A percentile compares a stretch with the other conserved stretches of the same genome.
These are phyloP conservation scores for Podosphaera fusca DNA, from an alignment of 2,329 filamentous ascomycete species.

Conservation along the genomic window DNA sequence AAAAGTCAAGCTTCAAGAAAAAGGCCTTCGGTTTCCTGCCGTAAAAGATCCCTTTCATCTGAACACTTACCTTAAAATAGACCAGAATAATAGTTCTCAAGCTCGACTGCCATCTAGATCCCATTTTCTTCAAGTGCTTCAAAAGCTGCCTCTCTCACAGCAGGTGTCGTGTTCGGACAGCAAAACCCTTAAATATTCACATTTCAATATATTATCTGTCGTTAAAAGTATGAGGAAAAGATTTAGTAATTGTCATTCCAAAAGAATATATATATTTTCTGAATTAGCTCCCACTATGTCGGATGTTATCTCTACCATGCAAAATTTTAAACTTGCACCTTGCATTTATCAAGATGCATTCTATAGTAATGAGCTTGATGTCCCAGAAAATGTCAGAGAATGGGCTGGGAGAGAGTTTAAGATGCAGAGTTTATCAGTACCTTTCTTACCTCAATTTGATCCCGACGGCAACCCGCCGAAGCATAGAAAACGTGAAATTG, in stretches of 20 bases:
- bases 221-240: conserved; percentile 4
- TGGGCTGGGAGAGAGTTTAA: conserved; percentile 77
- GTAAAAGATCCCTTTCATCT: conserved; percentile 55
- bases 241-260: conserved; percentile 1
- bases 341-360: conserved; percentile 67
- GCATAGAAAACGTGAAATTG: conserved; percentile 26
- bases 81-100: conserved; percentile 36
- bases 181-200: neutral
- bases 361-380: conserved; percentile 65
- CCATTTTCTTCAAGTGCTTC: neutral
- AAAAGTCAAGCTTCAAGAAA: conserved; percentile 11
- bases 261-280: conserved; percentile 16
- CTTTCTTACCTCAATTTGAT: conserved; percentile 63
- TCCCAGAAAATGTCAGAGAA: conserved; percentile 52
- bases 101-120: conserved; percentile 15
- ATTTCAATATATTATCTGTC: neutral
- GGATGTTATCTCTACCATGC: conserved; percentile 32
- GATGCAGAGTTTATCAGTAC: conserved; percentile 49
- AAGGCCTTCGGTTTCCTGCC: conserved; percentile 41
- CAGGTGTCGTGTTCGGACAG: neutral
- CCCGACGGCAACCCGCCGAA: conserved; percentile 30
- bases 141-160: neutral
- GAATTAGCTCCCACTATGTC: conserved; percentile 20
- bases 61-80: conserved; percentile 37
- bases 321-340: conserved; percentile 33